These are phyloP conservation scores for Strobilomyces echinocephalus DNA, from an alignment of 768 basidiomycete genomes.

Conservation along the genomic window DNA sequence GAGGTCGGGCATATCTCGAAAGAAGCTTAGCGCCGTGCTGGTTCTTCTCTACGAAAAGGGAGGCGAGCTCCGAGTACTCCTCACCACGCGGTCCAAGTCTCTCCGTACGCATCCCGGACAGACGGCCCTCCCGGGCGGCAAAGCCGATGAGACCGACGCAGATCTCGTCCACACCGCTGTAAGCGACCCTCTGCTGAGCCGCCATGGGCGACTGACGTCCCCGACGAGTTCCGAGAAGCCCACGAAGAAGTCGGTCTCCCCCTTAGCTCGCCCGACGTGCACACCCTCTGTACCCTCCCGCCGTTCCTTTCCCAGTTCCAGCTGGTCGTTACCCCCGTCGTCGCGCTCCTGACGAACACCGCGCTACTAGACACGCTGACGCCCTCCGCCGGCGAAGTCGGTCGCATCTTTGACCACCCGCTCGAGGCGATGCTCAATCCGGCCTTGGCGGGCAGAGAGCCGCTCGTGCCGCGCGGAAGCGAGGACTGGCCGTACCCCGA, in stretches of 20 bases:
- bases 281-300: conserved; percentile 55
- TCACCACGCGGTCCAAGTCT: conserved; percentile 80
- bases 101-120: conserved; percentile 75
- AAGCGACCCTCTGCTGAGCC: conserved; percentile 25
- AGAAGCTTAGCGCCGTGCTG: conserved; percentile 69
- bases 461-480: conserved; percentile 52
- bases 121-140: conserved; percentile 81
- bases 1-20: conserved; percentile 33
- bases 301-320: conserved; percentile 65
- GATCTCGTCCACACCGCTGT: conserved; percentile 73
- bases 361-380: conserved; percentile 45
- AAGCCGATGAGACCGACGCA: conserved; percentile 60
- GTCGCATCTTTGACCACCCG: conserved; percentile 75
- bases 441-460: conserved; percentile 34
- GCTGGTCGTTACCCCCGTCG: conserved; percentile 74
- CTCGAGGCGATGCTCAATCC: conserved; percentile 71
- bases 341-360: conserved; percentile 60
- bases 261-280: conserved; percentile 48
- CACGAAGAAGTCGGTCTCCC: conserved; percentile 79
- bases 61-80: conserved; percentile 64
- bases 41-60: conserved; percentile 73
- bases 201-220: too few species aligned
- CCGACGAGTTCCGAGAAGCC: conserved; percentile 69
- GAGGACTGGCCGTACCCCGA: conserved; percentile 80
- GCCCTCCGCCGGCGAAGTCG: conserved; percentile 66